Conservation (phyloP, 106 monocot genomes). For the Dactylorhiza incarnata region DNA sequence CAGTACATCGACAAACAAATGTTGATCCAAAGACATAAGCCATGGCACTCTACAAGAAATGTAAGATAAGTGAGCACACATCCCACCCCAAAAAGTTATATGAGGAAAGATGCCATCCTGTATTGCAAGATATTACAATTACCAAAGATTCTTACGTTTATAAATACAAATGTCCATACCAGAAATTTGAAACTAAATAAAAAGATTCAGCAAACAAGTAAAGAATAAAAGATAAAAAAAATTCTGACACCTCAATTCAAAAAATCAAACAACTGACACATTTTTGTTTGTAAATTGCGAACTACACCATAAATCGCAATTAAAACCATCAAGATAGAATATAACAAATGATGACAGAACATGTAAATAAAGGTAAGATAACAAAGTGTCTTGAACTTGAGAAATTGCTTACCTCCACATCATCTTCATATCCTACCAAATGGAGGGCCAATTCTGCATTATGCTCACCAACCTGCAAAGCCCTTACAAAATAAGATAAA, state of each 20-base stretch:
- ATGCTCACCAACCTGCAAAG: constrained; percentile 63
- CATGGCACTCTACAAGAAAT: constrained; percentile 81
- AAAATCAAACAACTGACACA: constrained; percentile 1
- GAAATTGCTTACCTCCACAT: constrained; percentile 52
- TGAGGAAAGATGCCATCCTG: neutral
- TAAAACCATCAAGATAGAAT: neutral
- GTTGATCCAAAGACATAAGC: constrained; percentile 90
- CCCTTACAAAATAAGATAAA: constrained; percentile 5
- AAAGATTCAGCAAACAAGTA: neutral
- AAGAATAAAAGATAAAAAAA: neutral
- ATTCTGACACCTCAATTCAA: neutral
- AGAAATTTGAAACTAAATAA: neutral
- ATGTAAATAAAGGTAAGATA: neutral
- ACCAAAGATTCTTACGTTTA: neutral
- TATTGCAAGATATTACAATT: neutral
- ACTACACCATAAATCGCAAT: neutral
- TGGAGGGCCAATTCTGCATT: constrained; percentile 73
- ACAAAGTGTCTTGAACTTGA: neutral
- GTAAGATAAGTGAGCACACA: neutral
- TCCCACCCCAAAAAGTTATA: neutral
- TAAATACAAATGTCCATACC: neutral
- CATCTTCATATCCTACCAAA: constrained; percentile 71
- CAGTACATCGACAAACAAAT: constrained; percentile 69
- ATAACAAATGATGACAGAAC: neutral
- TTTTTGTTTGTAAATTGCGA: neutral